Evolutionary conservation across 2,329 filamentous ascomycete genomes (phyloP).

Genomic region (Xylariaceae sp.): DNA sequence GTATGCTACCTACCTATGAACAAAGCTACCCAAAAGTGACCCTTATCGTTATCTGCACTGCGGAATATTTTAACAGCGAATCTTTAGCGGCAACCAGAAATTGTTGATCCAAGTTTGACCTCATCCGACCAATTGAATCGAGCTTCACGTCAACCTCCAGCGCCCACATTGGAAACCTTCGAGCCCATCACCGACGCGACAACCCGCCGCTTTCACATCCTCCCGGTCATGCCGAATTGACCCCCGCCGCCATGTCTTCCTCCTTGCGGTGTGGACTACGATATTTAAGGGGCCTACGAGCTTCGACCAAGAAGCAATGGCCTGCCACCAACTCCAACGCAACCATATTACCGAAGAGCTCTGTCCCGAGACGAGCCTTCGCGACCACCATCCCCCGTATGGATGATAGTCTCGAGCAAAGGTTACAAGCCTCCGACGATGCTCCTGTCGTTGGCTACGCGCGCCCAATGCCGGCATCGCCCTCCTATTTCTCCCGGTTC

Average conservation of each 20-base stretch:
- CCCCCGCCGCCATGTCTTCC: conserved; percentile 29
- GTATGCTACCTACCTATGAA: no score
- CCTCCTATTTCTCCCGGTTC: conserved; percentile 91
- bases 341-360: conserved; percentile 18
- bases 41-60: conserved; percentile 11
- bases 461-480: conserved; percentile 76
- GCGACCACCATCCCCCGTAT: conserved; percentile 16
- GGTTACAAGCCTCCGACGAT: conserved; percentile 21
- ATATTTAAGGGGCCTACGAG: conserved; percentile 28
- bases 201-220: neutral
- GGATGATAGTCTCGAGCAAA: conserved; percentile 6
- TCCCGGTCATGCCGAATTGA: conserved; percentile 24
- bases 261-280: conserved; percentile 28
- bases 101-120: conserved; percentile 4
- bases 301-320: conserved; percentile 21
- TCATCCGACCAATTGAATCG: no score
- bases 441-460: conserved; percentile 41
- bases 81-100: conserved; percentile 12
- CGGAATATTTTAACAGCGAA: conserved; percentile 27
- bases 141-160: no score
- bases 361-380: conserved; percentile 18
- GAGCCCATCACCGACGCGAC: conserved; percentile 7
- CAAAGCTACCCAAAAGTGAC: no score
- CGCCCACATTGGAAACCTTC: no score
- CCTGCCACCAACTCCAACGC: no score